A percentile compares a stretch with the other conserved stretches of the same genome.
These are phyloP conservation scores for Malus hybrid DNA, from an alignment of 331 rosid species.

Conservation along the genomic window DNA sequence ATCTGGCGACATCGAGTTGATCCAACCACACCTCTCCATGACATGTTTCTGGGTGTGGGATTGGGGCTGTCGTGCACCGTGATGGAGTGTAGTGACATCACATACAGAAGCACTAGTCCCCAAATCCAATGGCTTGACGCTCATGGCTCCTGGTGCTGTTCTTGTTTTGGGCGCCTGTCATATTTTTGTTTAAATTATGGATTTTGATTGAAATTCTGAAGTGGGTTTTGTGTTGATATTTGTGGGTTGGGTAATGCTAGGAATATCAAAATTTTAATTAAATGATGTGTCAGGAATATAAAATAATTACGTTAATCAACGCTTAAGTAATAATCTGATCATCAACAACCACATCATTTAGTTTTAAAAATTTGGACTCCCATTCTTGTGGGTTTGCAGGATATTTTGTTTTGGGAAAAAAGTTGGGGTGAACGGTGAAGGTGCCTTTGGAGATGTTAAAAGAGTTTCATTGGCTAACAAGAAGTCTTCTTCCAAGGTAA, in stretches of 20 bases:
- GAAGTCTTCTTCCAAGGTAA: slow-evolving; percentile 71
- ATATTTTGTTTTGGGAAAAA: slow-evolving; percentile 82
- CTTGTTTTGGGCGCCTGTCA: slow-evolving; percentile 62
- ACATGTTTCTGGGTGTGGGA: slow-evolving; percentile 70
- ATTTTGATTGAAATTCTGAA: neutral
- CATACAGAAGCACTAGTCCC: slow-evolving; percentile 88
- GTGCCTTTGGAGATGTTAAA: slow-evolving; percentile 83
- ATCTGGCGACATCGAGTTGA: slow-evolving; percentile 40
- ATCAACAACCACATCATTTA: too few relatives aligned
- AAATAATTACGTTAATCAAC: too few relatives aligned
- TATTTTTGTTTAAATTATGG: slow-evolving; percentile 18
- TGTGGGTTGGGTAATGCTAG: neutral
- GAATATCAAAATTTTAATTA: too few relatives aligned
- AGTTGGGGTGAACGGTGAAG: slow-evolving; percentile 86
- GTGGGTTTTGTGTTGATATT: slow-evolving; percentile 14
- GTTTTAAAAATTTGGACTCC: too few relatives aligned
- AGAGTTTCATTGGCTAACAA: slow-evolving; percentile 61
- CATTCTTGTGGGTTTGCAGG: slow-evolving; percentile 24
- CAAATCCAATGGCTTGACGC: slow-evolving; percentile 51
- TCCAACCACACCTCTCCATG: slow-evolving; percentile 33
- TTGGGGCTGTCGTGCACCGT: slow-evolving; percentile 90
- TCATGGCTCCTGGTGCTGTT: slow-evolving; percentile 63
- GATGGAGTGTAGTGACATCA: slow-evolving; percentile 91
- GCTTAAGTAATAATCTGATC: too few relatives aligned
- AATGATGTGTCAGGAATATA: too few relatives aligned